A percentile compares a stretch with the other conserved stretches of the same genome.
Evolutionary conservation across 1,139 yeast species (phyloP).

Genomic region (Kodamaea sp.): DNA sequence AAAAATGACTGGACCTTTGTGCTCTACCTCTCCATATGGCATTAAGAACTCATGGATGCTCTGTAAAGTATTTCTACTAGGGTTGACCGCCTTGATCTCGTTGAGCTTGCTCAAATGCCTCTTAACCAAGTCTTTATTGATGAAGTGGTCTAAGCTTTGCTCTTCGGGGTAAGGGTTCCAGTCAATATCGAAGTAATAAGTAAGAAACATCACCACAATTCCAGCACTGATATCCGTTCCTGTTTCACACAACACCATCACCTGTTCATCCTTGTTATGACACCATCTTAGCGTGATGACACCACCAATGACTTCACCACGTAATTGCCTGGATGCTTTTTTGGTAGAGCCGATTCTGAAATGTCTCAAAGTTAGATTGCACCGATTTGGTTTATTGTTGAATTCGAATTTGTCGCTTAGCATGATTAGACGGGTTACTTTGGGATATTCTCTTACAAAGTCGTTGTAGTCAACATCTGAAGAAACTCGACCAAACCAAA

Average conservation of each 20-base stretch:
- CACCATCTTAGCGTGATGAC: not conserved
- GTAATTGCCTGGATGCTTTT: constrained; percentile 60
- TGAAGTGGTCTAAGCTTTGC: constrained; percentile 15
- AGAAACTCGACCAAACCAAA: constrained; percentile 31
- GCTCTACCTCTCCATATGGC: no score
- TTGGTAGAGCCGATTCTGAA: constrained; percentile 48
- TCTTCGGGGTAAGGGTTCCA: constrained; percentile 32
- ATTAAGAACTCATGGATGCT: constrained; percentile 53
- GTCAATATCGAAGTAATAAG: constrained; percentile 42
- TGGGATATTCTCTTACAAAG: constrained; percentile 14
- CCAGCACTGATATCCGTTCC: constrained; percentile 71
- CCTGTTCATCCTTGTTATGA: constrained; percentile 12
- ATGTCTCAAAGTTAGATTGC: constrained; percentile 14
- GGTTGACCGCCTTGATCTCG: constrained; percentile 54
- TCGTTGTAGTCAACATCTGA: constrained; percentile 15
- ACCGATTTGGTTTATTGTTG: constrained; percentile 20
- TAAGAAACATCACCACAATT: constrained; percentile 52
- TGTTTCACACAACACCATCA: constrained; percentile 58
- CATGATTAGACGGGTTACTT: constrained; percentile 20
- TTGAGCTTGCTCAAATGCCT: constrained; percentile 56
- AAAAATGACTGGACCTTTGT: no score
- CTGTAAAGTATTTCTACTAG: constrained; percentile 76
- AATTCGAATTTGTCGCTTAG: constrained; percentile 25
- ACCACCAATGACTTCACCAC: constrained; percentile 33
- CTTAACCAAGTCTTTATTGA: constrained; percentile 55